phyloP scores from a whole-genome alignment of 106 monocot genomes.

The Acorus gramineus region DNA sequence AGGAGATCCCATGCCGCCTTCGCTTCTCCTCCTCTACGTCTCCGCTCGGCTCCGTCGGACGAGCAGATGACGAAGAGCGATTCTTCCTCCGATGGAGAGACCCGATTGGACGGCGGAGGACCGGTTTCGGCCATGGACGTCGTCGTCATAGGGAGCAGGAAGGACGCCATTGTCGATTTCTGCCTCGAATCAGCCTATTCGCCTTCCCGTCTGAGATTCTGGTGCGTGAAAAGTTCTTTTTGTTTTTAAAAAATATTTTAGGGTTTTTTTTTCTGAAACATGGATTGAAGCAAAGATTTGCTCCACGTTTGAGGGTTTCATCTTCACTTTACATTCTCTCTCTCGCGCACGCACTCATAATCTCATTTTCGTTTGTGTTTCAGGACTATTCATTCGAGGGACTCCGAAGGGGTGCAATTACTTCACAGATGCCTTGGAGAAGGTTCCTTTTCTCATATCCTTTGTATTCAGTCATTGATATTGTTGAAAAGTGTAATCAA shows the following conservation, averaged over 20 bases:
- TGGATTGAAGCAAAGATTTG: neutral
- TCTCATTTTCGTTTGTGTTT: neutral
- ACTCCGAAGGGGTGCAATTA: constrained; percentile 41
- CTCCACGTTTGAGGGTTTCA: neutral
- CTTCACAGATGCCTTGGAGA: constrained; percentile 29
- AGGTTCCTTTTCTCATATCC: constrained; percentile 17
- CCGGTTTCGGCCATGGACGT: constrained; percentile 28
- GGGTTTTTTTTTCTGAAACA: neutral
- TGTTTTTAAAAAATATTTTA: neutral
- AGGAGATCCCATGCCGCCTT: no score
- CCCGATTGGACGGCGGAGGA: no score
- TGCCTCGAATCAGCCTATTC: constrained; percentile 36
- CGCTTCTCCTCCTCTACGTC: no score
- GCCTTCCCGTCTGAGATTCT: constrained; percentile 57
- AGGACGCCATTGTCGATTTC: constrained; percentile 75
- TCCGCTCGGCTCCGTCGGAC: no score
- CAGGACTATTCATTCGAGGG: constrained; percentile 47
- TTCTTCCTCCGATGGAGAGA: no score
- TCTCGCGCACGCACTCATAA: no score
- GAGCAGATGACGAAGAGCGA: no score
- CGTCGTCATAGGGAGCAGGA: constrained; percentile 79
- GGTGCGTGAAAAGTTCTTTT: constrained; percentile 16
- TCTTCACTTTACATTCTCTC: neutral
- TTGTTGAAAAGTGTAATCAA: no score
- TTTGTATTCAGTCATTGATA: neutral